These are phyloP conservation scores for Epichloe gansuensis DNA, from an alignment of 2,329 filamentous ascomycete genomes.

Conservation along the genomic window DNA sequence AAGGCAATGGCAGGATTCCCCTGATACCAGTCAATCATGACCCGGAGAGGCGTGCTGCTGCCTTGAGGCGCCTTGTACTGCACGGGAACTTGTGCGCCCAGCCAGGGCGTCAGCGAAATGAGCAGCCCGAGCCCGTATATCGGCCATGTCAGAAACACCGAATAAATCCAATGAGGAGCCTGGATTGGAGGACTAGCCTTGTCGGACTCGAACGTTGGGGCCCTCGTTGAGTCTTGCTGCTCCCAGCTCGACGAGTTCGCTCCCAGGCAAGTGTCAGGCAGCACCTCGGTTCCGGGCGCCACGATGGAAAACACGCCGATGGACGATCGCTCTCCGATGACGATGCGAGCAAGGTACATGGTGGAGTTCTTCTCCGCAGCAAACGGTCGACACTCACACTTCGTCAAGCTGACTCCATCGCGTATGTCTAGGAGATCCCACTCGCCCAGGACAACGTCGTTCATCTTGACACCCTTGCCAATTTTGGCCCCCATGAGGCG, in stretches of 20 bases:
- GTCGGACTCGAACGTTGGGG: slow-evolving; percentile 27
- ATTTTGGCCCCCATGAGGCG: slow-evolving; percentile 41
- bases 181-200: slow-evolving; percentile 28
- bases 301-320: slow-evolving; percentile 37
- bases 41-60: slow-evolving; percentile 24
- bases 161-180: slow-evolving; percentile 31
- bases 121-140: slow-evolving; percentile 27
- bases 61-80: slow-evolving; percentile 24
- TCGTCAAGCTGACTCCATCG: slow-evolving; percentile 34
- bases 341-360: slow-evolving; percentile 42
- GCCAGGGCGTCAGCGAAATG: slow-evolving; percentile 33
- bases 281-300: slow-evolving; percentile 35
- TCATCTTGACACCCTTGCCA: slow-evolving; percentile 35
- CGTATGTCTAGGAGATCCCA: slow-evolving; percentile 43
- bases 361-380: slow-evolving; percentile 41
- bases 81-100: slow-evolving; percentile 30
- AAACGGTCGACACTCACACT: slow-evolving; percentile 38
- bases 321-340: slow-evolving; percentile 33
- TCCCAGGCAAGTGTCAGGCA: slow-evolving; percentile 38
- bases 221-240: slow-evolving; percentile 24
- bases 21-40: slow-evolving; percentile 38
- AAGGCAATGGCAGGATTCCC: slow-evolving; percentile 31
- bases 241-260: slow-evolving; percentile 48
- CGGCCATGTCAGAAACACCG: slow-evolving; percentile 29
- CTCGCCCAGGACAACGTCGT: slow-evolving; percentile 35